Evolutionary conservation across 495 filamentous ascomycete genomes (phyloP).

Genomic region (Parathielavia appendiculata): DNA sequence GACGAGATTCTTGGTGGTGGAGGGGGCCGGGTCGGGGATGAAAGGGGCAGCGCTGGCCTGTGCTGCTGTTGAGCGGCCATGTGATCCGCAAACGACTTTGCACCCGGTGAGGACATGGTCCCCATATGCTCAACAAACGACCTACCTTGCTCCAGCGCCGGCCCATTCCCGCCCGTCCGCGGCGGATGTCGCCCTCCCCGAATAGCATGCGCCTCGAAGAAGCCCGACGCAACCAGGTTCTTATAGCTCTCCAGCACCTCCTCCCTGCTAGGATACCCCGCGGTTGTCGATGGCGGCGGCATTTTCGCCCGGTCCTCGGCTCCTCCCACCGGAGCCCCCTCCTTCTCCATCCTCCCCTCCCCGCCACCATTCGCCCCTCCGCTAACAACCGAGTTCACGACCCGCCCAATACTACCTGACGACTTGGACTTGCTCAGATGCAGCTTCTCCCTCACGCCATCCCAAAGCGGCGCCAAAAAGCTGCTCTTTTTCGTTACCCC

Average conservation of each 20-base stretch:
- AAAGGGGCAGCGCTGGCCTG: neutral
- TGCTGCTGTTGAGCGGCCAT: constrained; percentile 15
- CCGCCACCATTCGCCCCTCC: neutral
- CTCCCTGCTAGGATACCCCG: constrained; percentile 38
- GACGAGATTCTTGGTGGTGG: constrained; percentile 8
- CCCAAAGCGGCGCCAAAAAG: constrained; percentile 33
- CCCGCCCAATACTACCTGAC: constrained; percentile 22
- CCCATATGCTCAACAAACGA: constrained; percentile 4
- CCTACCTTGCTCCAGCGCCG: constrained; percentile 19
- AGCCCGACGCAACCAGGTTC: constrained; percentile 41
- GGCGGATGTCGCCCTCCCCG: constrained; percentile 41
- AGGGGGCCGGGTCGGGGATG: constrained; percentile 2
- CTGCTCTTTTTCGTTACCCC: constrained; percentile 14
- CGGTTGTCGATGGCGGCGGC: constrained; percentile 6
- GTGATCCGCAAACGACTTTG: constrained; percentile 4
- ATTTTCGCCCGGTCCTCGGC: too few relatives aligned
- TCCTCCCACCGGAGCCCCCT: neutral
- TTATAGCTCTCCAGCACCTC: constrained; percentile 45
- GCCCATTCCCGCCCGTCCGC: constrained; percentile 19
- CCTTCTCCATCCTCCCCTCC: constrained; percentile 7
- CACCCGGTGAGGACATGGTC: neutral
- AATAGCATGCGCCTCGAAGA: constrained; percentile 47
- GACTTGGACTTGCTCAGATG: constrained; percentile 23
- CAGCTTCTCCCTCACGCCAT: constrained; percentile 30
- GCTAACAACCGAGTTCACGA: constrained; percentile 8